phyloP scores from a whole-genome alignment of 2,329 filamentous ascomycete genomes.

The Bimuria novae-zelandiae region DNA sequence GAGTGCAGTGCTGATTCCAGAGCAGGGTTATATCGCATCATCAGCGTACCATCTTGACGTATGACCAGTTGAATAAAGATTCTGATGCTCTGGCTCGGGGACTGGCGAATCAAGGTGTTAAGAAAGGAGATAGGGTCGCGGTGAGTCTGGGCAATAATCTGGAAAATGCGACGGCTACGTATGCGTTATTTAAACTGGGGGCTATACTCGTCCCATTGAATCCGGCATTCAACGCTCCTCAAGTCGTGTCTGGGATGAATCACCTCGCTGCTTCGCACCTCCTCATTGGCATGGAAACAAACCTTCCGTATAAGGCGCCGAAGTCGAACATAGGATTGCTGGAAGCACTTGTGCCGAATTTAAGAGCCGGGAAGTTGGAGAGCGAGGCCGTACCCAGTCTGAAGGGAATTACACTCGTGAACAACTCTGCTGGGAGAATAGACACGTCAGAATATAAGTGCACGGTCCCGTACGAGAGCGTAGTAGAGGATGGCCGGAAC shows the following conservation, averaged over 20 bases:
- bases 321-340: slow-evolving; percentile 64
- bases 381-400: slow-evolving; percentile 70
- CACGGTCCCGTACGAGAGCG: slow-evolving; percentile 50
- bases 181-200: slow-evolving; percentile 93
- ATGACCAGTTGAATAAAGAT: slow-evolving; percentile 71
- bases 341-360: slow-evolving; percentile 57
- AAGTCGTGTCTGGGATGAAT: slow-evolving; percentile 76
- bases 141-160: slow-evolving; percentile 83
- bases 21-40: slow-evolving; percentile 61
- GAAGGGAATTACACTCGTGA: slow-evolving; percentile 72
- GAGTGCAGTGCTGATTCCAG: slow-evolving; percentile 17
- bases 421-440: slow-evolving; percentile 70
- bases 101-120: slow-evolving; percentile 70
- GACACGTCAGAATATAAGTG: slow-evolving; percentile 45
- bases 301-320: slow-evolving; percentile 70
- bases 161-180: slow-evolving; percentile 80
- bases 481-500: slow-evolving; percentile 53
- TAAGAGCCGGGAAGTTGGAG: slow-evolving; percentile 50
- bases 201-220: slow-evolving; percentile 93
- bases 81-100: slow-evolving; percentile 79
- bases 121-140: slow-evolving; percentile 82
- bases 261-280: slow-evolving; percentile 76
- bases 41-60: slow-evolving; percentile 71
- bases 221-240: slow-evolving; percentile 79
- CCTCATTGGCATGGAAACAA: slow-evolving; percentile 85